Base-by-base conservation (phyloP, 2,329 filamentous ascomycete genomes). In the Pseudopyricularia cyperi region DNA sequence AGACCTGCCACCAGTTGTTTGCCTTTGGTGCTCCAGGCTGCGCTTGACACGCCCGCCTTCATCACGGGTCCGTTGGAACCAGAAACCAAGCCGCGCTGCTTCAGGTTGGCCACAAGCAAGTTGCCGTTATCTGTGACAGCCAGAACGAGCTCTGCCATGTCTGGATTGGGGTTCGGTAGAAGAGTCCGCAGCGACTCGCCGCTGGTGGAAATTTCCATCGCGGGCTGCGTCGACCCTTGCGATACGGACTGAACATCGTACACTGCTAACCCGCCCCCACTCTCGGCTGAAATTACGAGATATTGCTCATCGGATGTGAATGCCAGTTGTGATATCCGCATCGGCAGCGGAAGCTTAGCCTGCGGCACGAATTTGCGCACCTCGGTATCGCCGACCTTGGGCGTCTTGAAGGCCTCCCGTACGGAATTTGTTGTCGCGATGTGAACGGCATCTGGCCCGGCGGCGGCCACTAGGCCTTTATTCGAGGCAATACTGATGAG, bases 1-100 rank as follows among this genome's bases (percentile, higher is more conserved):
- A 93, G 73, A 15, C 94, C 93, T 58, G 88, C 90, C 46, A 95
- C 83, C 44, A 98, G 73, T 64, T 97, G 91, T 65, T 95, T 98
- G 47, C 93, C 93, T 63, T 84, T 88, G 55, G 81, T 85, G 65
- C 93, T 98, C 93, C 94, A 98, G 52, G 87, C 84, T 6, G 88
- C 77, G 61, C 86, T 93, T 63, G 83, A 89, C 28, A 95, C 90
- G 48, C 85, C 83, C 28, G 77, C 73, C 61, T 83, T 87, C 56
- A 95, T 71, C 1, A 83, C 70, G 4, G 60, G 71, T 33, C 87
- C 87, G 57, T 80, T 80, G 19, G 73, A 60, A 1, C 79, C 78
- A 33, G 71, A 69, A 8, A 76, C 63, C 46, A 89, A 74, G 39
- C 70, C 73, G 48, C 77, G 75, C 35, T 83, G 77, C 60, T 85